Base-by-base conservation (phyloP, 2,329 filamentous ascomycete genomes). In the Helotiales sp. region DNA sequence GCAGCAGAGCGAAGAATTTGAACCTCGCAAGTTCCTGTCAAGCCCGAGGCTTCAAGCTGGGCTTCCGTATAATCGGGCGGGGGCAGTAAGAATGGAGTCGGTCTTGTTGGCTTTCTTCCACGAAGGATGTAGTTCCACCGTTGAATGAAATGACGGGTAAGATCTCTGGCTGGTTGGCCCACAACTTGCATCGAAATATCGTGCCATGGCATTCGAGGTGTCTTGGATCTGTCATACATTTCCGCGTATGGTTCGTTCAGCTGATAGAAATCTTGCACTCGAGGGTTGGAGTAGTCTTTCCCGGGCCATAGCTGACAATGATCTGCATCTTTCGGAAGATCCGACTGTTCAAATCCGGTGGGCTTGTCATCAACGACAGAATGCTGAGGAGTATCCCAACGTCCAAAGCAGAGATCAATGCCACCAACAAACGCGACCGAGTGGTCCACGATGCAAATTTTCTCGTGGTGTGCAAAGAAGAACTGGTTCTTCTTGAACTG, bases 401-500 rank as follows among this genome's bases (percentile, higher is more conserved):
- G 88, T 55, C 96, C 96, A 78, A 98, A 97, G 80, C 96, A 99
- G 24, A 99, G 84, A 82, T 99, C 96, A 69, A 99, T 93, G 40
- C 96, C 96, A 68, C 96, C 96, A 58, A 97, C 90, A 78, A 99
- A 98, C 11, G 95, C 96, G 59, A 98, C 89, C 63, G 95, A 96
- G 76, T 98, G 96, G 77, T 99, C 96, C 20, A 99, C 92, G 47
- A 99, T 89, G 75, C 93, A 95, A n/a, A 99, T 87, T 80, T 99
- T 99, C 79, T 99, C 96, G 80, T 99, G 96, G 77, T 99, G 96
- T 1, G 96, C 96, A 85, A 96, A 99, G 83, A 99, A 99, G 82
- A 99, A 99, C 54, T 97, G 97, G 75, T 98, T 98, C 81, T 99
- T 97, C 76, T 97, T 92, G 80, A 98, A 94, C 79, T 99, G 96